Conservation (phyloP, 345 rosid species). For the Stellera chamaejasme region DNA sequence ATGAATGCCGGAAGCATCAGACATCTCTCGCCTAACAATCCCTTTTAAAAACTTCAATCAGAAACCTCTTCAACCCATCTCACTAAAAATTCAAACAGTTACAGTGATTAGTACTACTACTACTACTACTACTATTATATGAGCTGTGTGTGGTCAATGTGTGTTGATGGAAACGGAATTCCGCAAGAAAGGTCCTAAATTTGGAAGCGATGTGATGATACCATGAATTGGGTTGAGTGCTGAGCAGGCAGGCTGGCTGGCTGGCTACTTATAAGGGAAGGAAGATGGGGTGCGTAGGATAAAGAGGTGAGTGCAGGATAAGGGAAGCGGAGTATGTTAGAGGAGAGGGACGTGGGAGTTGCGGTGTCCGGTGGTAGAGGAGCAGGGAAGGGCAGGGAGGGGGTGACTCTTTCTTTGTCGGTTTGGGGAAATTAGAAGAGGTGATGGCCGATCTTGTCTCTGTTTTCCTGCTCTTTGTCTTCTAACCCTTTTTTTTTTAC, state of each 20-base stretch:
- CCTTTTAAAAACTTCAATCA: constrained; percentile 16
- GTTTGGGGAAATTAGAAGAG: too few relatives aligned
- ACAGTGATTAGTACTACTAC: neutral
- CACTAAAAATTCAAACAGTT: constrained; percentile 4
- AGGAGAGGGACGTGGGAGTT: constrained; percentile 14
- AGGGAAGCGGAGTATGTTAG: constrained; percentile 18
- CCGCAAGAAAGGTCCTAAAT: neutral
- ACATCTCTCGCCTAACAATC: constrained; percentile 49
- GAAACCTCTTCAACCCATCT: constrained; percentile 14
- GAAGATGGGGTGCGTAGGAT: constrained; percentile 22
- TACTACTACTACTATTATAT: neutral
- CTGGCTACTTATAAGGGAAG: constrained; percentile 11
- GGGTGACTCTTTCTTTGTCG: too few relatives aligned
- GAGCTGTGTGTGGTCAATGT: constrained; percentile 2
- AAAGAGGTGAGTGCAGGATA: constrained; percentile 15
- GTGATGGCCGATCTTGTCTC: too few relatives aligned
- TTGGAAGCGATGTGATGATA: constrained; percentile 11
- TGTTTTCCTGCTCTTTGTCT: too few relatives aligned
- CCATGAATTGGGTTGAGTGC: neutral
- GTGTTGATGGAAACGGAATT: neutral
- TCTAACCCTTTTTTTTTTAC: too few relatives aligned
- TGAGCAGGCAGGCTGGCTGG: too few relatives aligned
- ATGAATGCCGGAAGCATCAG: constrained; percentile 86
- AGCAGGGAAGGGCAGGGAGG: constrained; percentile 32
- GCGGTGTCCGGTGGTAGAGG: constrained; percentile 69